Evolutionary conservation across 2,329 filamentous ascomycete genomes (phyloP), one percentile per base, ranked within the genome.

Genomic region (Ophiostoma piceae): DNA sequence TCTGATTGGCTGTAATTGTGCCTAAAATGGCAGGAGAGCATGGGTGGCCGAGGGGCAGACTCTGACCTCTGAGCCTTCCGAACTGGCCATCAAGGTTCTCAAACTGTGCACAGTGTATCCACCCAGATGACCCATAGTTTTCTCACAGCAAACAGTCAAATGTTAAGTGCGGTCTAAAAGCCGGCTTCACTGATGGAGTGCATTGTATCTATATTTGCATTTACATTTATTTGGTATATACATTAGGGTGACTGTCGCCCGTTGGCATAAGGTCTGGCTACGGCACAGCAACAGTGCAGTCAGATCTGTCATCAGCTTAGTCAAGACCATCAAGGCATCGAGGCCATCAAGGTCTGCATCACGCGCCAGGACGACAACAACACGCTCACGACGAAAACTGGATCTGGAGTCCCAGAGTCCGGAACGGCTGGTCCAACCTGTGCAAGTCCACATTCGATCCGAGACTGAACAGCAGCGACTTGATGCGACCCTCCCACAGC

Each of bases 401-500:
- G 64, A 95, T 83, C 79, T 94, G 91, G 70, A 95, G 79, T 14
- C 92, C 92, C 70, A 95, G 82, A 5, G 87, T 90, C 72, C 90
- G 86, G 76, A 95, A 90, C 54, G 92, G 90, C 76, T 91, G 89
- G 77, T 94, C 91, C 73, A 88, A 83, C 75, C 87, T 88, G 76
- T 87, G 88, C 76, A 95, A 84, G 77, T 96, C 93, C 69, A 99
- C 87, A 67, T 88, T 92, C 70, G 92, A 92, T 11, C 95, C 95
- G 60, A 97, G 84, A 75, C 92, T 96, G 78, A 98, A 96, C 70
- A 99, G 84, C 71, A 99, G 82, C 74, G 96, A 94, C 81, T 98
- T 97, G 71, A 96, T 87, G 69, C 93, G 86, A 1, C 94, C 94
- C 78, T 98, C 94, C 94, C 95, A 99, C 29, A 98, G 80, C 67